A percentile compares a stretch with the other conserved stretches of the same genome.
phyloP scores from a whole-genome alignment of 106 monocot genomes.

The Ottelia alismoides region DNA sequence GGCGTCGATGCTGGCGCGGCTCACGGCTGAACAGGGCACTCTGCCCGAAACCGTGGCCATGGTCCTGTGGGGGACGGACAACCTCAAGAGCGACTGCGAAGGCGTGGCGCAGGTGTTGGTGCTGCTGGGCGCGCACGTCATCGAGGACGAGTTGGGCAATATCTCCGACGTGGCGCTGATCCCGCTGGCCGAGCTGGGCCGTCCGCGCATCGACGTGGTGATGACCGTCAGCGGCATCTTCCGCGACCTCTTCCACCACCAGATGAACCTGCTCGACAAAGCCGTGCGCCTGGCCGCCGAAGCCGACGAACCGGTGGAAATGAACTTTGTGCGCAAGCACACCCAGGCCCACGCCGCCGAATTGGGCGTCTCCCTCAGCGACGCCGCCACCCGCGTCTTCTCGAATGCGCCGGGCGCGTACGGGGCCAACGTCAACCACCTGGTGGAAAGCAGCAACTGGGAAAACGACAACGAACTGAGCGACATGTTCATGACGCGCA shows the following conservation, averaged over 20 bases:
- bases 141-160: constrained; percentile 49
- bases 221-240: constrained; percentile 66
- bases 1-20: constrained; percentile 44
- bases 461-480: constrained; percentile 59
- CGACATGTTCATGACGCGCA: constrained; percentile 68
- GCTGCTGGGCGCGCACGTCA: constrained; percentile 49
- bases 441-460: constrained; percentile 63
- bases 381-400: constrained; percentile 58
- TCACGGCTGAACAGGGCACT: constrained; percentile 51
- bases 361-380: constrained; percentile 30
- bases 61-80: constrained; percentile 60
- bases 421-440: constrained; percentile 58
- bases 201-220: constrained; percentile 52
- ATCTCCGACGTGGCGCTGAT: constrained; percentile 42
- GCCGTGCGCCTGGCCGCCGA: constrained; percentile 64
- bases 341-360: constrained; percentile 45
- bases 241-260: constrained; percentile 53
- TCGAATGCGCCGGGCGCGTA: constrained; percentile 60
- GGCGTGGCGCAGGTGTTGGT: constrained; percentile 59
- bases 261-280: constrained; percentile 63
- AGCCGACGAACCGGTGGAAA: constrained; percentile 51
- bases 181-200: constrained; percentile 51
- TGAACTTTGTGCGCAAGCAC: constrained; percentile 54
- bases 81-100: constrained; percentile 62
- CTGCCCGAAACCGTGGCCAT: constrained; percentile 52